A percentile compares a stretch with the other conserved stretches of the same genome.
phyloP scores from a whole-genome alignment of 495 filamentous ascomycete genomes.

The Penicillium manginii region DNA sequence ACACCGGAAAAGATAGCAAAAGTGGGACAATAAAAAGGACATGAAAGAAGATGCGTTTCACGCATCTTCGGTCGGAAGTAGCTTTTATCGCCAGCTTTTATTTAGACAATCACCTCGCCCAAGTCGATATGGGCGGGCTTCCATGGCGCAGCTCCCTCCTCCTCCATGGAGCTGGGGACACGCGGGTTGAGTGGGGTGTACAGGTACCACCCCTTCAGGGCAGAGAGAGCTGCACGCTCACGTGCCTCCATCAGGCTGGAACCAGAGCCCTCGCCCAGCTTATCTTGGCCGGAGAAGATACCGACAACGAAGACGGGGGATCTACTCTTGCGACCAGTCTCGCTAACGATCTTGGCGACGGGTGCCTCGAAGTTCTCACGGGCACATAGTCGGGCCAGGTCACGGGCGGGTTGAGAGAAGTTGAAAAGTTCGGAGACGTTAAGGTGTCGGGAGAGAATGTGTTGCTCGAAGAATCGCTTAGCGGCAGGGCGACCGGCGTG shows the following conservation, averaged over 20 bases:
- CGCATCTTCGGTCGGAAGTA: slow-evolving; percentile 15
- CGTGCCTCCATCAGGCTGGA: slow-evolving; percentile 75
- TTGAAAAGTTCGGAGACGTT: slow-evolving; percentile 76
- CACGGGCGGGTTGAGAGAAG: slow-evolving; percentile 80
- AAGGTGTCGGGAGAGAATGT: slow-evolving; percentile 80
- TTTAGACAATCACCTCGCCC: slow-evolving; percentile 84
- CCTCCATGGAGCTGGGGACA: slow-evolving; percentile 82
- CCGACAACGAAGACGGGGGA: slow-evolving; percentile 94
- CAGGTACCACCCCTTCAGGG: slow-evolving; percentile 93
- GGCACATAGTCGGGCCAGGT: slow-evolving; percentile 77
- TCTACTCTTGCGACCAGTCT: slow-evolving; percentile 82
- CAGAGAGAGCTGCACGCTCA: slow-evolving; percentile 74
- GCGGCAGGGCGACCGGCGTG: slow-evolving; percentile 71
- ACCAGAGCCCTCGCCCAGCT: slow-evolving; percentile 84
- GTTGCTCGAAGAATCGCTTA: slow-evolving; percentile 78
- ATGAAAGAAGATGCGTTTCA: slow-evolving; percentile 32
- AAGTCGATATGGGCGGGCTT: slow-evolving; percentile 84
- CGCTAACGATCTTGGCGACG: slow-evolving; percentile 80
- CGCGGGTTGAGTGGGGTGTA: slow-evolving; percentile 76
- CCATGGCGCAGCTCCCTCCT: slow-evolving; percentile 65
- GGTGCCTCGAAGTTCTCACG: slow-evolving; percentile 88
- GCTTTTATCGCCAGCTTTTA: slow-evolving; percentile 13
- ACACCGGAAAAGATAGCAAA: slow-evolving; percentile 27
- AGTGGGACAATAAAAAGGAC: slow-evolving; percentile 23
- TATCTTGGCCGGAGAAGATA: slow-evolving; percentile 84